Conservation (phyloP, 2,329 filamentous ascomycete species). For the Nannizzia gypsea region DNA sequence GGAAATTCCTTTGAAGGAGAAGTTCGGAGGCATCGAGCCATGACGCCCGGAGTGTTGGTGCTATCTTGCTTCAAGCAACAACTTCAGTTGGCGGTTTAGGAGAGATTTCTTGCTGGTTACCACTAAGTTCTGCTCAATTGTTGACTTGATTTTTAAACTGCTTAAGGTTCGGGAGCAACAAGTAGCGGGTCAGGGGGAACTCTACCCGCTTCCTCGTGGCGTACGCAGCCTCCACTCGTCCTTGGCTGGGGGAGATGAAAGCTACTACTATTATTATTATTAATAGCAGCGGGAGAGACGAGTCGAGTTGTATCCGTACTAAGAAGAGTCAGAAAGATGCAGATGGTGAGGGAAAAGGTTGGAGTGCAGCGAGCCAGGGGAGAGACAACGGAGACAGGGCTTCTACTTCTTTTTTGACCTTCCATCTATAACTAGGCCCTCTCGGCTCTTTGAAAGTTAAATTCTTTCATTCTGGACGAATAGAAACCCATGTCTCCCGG, state of each 20-base stretch:
- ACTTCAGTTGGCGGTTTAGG: not conserved
- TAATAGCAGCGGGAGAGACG: not conserved
- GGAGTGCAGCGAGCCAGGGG: not conserved
- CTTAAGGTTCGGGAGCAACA: not conserved
- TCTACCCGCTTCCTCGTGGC: conserved; percentile 1
- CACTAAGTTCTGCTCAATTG: not conserved
- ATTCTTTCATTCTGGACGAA: not conserved
- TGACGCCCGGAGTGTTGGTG: not conserved
- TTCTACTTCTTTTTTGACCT: not conserved
- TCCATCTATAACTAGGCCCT: not conserved
- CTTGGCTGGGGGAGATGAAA: not conserved
- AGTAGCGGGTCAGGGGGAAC: not conserved
- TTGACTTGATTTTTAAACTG: not conserved
- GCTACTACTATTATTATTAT: not conserved
- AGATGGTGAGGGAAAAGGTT: not conserved
- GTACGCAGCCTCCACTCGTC: not conserved
- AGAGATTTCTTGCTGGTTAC: not conserved
- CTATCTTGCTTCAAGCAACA: not conserved
- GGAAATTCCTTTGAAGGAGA: not conserved
- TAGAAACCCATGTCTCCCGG: not conserved
- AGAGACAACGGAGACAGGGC: not conserved
- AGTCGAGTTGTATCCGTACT: too few species aligned
- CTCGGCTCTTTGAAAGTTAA: conserved; percentile 1
- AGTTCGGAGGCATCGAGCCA: not conserved
- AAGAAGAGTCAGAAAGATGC: too few species aligned